Evolutionary conservation across 768 basidiomycete genomes (phyloP).

Genomic region (Cystofilobasidium capitatum): DNA sequence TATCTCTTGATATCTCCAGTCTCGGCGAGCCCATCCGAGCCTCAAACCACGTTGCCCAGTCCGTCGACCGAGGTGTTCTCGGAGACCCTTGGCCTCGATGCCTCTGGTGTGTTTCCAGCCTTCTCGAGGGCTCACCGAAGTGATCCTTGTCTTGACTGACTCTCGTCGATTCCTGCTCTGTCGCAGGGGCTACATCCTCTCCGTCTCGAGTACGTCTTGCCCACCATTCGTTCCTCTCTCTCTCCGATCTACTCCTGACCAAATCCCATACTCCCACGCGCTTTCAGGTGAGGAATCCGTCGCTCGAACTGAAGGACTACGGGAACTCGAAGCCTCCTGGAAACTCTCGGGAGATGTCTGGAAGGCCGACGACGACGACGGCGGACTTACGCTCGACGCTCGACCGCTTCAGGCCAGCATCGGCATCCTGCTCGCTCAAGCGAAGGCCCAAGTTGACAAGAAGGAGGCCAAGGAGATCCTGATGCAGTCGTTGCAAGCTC

Average conservation of each 20-base stretch:
- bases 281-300: neutral
- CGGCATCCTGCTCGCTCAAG: constrained; percentile 18
- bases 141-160: constrained; percentile 16
- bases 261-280: no score
- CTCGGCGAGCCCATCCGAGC: constrained; percentile 12
- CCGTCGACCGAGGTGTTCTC: constrained; percentile 9
- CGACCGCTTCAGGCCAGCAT: constrained; percentile 15
- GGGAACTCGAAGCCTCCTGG: constrained; percentile 18
- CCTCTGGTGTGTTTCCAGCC: constrained; percentile 14
- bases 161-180: neutral
- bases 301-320: constrained; percentile 14
- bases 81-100: constrained; percentile 21
- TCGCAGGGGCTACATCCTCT: neutral
- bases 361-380: constrained; percentile 8
- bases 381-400: neutral
- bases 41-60: constrained; percentile 11
- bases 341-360: constrained; percentile 23
- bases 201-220: neutral
- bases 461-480: neutral
- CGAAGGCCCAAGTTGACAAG: constrained; percentile 13
- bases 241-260: neutral
- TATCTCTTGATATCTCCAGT: neutral
- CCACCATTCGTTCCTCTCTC: neutral
- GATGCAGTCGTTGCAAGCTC: constrained; percentile 4
- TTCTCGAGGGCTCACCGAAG: neutral